A percentile compares a stretch with the other conserved stretches of the same genome.
These are phyloP conservation scores for Trypanosoma boissoni DNA, from an alignment of 208 protist species.

Conservation along the genomic window DNA sequence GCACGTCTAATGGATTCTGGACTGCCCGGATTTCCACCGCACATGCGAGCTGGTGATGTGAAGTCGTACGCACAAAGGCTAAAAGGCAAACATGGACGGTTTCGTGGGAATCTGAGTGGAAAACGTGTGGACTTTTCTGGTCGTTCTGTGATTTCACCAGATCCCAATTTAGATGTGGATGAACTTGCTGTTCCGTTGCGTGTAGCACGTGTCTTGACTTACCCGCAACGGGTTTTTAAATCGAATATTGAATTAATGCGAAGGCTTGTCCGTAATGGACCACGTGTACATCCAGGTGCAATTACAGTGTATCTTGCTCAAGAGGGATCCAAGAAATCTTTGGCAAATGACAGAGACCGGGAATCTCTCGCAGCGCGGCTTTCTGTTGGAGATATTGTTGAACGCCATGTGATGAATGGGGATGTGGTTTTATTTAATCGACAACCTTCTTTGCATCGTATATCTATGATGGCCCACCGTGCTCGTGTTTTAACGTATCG, in stretches of 20 bases:
- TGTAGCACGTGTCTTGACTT: conserved; percentile 98
- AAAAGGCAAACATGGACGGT: conserved; percentile 99
- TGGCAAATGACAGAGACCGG: conserved; percentile 66
- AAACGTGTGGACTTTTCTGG: conserved; percentile 99
- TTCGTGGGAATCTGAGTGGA: conserved; percentile 98
- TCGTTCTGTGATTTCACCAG: conserved; percentile 99
- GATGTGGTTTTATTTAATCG: conserved; percentile 99
- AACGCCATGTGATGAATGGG: conserved; percentile 98
- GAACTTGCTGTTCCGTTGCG: conserved; percentile 97
- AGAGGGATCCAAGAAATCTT: conserved; percentile 75
- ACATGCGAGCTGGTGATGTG: conserved; percentile 57
- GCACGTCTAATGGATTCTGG: conserved; percentile 84
- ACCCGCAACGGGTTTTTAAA: conserved; percentile 95
- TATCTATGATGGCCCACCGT: conserved; percentile 99
- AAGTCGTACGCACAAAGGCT: conserved; percentile 96
- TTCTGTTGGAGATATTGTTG: conserved; percentile 96
- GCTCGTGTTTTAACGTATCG: conserved; percentile 94
- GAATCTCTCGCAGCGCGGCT: conserved; percentile 80
- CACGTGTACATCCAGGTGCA: conserved; percentile 96
- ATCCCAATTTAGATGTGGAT: conserved; percentile 98
- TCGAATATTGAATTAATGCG: conserved; percentile 94
- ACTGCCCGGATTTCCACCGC: conserved; percentile 74
- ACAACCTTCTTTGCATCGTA: conserved; percentile 98
- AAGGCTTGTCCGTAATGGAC: conserved; percentile 95
- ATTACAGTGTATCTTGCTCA: conserved; percentile 90